These are phyloP conservation scores for Alternaria triticina DNA, from an alignment of 2,329 filamentous ascomycete genomes.

Conservation along the genomic window DNA sequence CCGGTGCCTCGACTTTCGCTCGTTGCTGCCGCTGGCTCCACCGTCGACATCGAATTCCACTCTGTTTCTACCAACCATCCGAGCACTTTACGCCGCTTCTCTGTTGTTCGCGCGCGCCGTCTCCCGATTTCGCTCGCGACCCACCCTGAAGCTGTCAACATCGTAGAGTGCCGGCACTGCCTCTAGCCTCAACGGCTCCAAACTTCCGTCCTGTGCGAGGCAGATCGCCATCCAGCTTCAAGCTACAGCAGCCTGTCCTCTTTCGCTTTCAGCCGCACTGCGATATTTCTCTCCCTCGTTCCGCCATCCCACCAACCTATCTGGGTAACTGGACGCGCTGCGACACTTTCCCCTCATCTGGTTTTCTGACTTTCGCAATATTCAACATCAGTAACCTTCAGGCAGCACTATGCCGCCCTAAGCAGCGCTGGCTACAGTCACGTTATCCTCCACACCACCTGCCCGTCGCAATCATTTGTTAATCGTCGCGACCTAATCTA, in stretches of 20 bases:
- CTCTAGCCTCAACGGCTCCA: conserved; percentile 37
- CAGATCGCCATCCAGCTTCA: conserved; percentile 39
- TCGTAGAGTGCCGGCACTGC: conserved; percentile 39
- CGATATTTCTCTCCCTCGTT: conserved; percentile 29
- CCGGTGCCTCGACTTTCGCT: conserved; percentile 39
- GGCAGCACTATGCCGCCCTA: conserved; percentile 46
- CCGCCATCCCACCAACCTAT: conserved; percentile 20
- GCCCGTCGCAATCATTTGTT: conserved; percentile 12
- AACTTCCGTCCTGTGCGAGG: conserved; percentile 38
- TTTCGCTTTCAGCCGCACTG: conserved; percentile 28
- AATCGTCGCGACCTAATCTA: conserved; percentile 11
- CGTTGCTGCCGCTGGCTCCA: conserved; percentile 39
- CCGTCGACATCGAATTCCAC: conserved; percentile 29
- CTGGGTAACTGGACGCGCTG: conserved; percentile 20
- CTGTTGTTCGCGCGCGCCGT: conserved; percentile 32
- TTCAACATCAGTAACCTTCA: conserved; percentile 24
- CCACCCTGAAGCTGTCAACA: conserved; percentile 34
- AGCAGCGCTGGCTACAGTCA: conserved; percentile 33
- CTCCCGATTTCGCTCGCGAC: conserved; percentile 25
- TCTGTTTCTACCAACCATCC: conserved; percentile 31
- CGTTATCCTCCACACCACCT: conserved; percentile 32
- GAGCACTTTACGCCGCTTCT: conserved; percentile 19
- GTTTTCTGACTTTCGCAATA: conserved; percentile 24
- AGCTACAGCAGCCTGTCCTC: conserved; percentile 35
- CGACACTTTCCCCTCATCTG: conserved; percentile 18